A percentile compares a stretch with the other conserved stretches of the same genome.
phyloP scores from a whole-genome alignment of 2,329 filamentous ascomycete species.

The Fusarium mexicanum region DNA sequence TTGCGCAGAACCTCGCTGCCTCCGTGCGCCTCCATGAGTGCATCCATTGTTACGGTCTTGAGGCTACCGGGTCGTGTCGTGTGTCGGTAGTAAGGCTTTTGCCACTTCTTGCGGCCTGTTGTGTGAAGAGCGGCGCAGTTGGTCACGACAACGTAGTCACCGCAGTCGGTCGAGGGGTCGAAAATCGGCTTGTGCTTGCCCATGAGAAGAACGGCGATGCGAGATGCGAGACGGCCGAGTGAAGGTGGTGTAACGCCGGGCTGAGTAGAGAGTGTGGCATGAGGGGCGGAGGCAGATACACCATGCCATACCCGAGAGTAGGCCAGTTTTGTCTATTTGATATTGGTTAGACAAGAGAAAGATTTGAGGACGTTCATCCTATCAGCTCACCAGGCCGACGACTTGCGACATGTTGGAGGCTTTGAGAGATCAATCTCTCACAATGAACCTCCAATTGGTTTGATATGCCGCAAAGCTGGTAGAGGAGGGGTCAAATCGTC shows the following conservation, averaged over 20 bases:
- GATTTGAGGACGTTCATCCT: constrained; percentile 2
- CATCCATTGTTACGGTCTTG: constrained; percentile 91
- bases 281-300: constrained; percentile 74
- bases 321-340: constrained; percentile 84
- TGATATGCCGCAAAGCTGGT: constrained; percentile 14
- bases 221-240: constrained; percentile 88
- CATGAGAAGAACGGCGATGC: constrained; percentile 90
- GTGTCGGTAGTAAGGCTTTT: constrained; percentile 97
- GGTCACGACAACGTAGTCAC: constrained; percentile 96
- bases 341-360: constrained; percentile 20
- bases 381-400: constrained; percentile 71
- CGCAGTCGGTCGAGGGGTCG: constrained; percentile 97
- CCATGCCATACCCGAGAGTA: constrained; percentile 97
- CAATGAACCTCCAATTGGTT: constrained; percentile 16
- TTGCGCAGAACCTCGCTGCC: constrained; percentile 90
- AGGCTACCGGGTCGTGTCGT: constrained; percentile 89
- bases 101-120: constrained; percentile 90
- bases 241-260: constrained; percentile 73
- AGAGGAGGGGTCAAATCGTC: constrained; percentile 14
- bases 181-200: constrained; percentile 99
- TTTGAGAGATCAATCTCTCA: constrained; percentile 34
- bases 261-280: constrained; percentile 68
- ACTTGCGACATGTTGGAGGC: constrained; percentile 76
- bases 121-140: constrained; percentile 87
- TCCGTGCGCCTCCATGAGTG: constrained; percentile 92